Conservation (phyloP, 2,329 filamentous ascomycete species). For the Parascedosporium putredinis region DNA sequence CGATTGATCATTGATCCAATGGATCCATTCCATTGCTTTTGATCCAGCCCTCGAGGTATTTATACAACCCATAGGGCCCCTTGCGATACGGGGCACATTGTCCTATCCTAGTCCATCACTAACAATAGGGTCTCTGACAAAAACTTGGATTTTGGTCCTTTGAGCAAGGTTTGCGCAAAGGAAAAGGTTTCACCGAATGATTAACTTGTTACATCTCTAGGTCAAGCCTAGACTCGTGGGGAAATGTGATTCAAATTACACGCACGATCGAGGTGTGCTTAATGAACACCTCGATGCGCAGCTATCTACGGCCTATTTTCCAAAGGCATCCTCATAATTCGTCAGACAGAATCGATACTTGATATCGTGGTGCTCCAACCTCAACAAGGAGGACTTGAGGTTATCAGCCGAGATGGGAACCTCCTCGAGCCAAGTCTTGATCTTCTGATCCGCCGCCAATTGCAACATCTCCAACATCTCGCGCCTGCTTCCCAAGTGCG, state of each 20-base stretch:
- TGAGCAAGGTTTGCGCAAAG: no score
- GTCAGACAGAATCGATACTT: slow-evolving; percentile 68
- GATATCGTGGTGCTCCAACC: slow-evolving; percentile 60
- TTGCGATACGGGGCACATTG: no score
- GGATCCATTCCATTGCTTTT: background rate
- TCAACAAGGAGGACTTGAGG: slow-evolving; percentile 57
- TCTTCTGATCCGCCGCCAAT: slow-evolving; percentile 57
- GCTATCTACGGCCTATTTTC: slow-evolving; percentile 15
- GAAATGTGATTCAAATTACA: no score
- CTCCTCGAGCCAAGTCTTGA: slow-evolving; percentile 62
- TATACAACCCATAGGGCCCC: no score
- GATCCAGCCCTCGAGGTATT: no score
- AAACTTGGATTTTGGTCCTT: no score
- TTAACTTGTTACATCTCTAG: no score
- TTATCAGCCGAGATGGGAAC: slow-evolving; percentile 65
- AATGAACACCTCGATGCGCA: background rate
- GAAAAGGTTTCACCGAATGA: no score
- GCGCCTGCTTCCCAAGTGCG: slow-evolving; percentile 58
- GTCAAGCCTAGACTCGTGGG: no score
- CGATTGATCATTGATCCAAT: background rate
- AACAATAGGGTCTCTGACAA: no score
- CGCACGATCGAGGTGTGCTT: no score
- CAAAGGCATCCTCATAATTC: slow-evolving; percentile 59
- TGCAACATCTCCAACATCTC: slow-evolving; percentile 66
- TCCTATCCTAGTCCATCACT: no score